Percentiles rank a stretch among this genome's conserved stretches.
phyloP scores from a whole-genome alignment of 441 rosid species.

The Populus tomentosa region DNA sequence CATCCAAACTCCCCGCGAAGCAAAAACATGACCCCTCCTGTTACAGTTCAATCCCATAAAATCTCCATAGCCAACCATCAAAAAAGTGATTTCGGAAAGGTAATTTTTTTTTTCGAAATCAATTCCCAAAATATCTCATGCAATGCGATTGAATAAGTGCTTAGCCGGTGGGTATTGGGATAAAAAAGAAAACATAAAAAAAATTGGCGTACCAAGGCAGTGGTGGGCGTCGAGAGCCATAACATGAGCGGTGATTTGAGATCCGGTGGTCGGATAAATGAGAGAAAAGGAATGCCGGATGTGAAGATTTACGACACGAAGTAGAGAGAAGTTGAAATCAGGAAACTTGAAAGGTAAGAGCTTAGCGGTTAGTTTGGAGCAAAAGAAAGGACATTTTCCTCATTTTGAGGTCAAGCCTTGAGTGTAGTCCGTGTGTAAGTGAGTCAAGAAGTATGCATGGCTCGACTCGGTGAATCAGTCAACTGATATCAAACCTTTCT shows the following conservation, averaged over 20 bases:
- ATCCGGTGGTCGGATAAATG: constrained; percentile 42
- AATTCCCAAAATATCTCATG: no score
- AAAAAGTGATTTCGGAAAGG: no score
- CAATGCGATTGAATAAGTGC: no score
- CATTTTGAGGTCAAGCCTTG: constrained; percentile 56
- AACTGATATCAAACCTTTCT: constrained; percentile 66
- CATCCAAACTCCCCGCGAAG: constrained; percentile 77
- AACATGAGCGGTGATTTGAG: constrained; percentile 36
- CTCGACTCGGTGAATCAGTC: constrained; percentile 69
- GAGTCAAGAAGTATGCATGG: constrained; percentile 73
- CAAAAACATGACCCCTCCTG: constrained; percentile 75
- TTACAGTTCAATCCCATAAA: not conserved
- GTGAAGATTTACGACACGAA: constrained; percentile 51
- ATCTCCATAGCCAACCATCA: no score
- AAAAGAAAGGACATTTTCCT: constrained; percentile 61
- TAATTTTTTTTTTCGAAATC: no score
- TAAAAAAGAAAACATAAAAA: not conserved
- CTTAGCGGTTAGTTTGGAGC: constrained; percentile 71
- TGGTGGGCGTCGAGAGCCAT: constrained; percentile 73
- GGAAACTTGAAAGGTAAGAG: constrained; percentile 70
- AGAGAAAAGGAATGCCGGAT: constrained; percentile 55
- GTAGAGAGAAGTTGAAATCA: constrained; percentile 54
- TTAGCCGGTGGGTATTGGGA: not conserved
- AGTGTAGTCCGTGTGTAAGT: constrained; percentile 74
- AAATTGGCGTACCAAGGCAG: constrained; percentile 53